Conservation (phyloP, 176 grass and related monocot genomes). For the Stipa capillata region DNA sequence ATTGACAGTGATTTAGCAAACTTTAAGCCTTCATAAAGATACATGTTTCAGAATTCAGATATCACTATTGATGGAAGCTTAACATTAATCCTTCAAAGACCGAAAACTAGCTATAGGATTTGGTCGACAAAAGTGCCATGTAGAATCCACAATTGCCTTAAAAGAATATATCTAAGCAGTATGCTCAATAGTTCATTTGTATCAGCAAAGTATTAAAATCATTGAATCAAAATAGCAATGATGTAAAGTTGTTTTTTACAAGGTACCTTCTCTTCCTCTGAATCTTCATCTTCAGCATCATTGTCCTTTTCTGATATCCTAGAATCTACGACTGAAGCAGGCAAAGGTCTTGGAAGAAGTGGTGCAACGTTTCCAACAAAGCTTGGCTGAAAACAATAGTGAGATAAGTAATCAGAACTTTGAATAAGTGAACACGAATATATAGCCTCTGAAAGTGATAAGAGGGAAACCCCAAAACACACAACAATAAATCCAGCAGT, state of each 20-base stretch:
- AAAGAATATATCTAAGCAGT: neutral
- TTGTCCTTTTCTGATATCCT: constrained; percentile 35
- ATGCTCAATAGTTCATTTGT: neutral
- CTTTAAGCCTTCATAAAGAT: neutral
- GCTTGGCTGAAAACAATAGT: constrained; percentile 37
- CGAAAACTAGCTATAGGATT: neutral
- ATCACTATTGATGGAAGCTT: neutral
- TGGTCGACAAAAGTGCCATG: neutral
- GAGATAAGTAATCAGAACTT: neutral
- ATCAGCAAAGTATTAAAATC: neutral
- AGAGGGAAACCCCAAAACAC: neutral
- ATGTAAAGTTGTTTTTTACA: neutral
- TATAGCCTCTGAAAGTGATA: constrained; percentile 7
- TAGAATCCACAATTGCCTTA: neutral
- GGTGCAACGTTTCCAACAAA: constrained; percentile 57
- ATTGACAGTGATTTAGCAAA: neutral
- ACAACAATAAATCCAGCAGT: neutral
- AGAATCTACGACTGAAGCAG: constrained; percentile 58
- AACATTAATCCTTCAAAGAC: neutral
- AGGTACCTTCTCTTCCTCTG: constrained; percentile 47
- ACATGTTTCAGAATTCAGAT: neutral
- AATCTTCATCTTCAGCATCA: constrained; percentile 8
- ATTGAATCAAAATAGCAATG: constrained; percentile 3
- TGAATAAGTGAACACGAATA: neutral
- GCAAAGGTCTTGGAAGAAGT: constrained; percentile 72